These are phyloP conservation scores for Candida railenensis DNA, from an alignment of 805 yeast species.

Conservation along the genomic window DNA sequence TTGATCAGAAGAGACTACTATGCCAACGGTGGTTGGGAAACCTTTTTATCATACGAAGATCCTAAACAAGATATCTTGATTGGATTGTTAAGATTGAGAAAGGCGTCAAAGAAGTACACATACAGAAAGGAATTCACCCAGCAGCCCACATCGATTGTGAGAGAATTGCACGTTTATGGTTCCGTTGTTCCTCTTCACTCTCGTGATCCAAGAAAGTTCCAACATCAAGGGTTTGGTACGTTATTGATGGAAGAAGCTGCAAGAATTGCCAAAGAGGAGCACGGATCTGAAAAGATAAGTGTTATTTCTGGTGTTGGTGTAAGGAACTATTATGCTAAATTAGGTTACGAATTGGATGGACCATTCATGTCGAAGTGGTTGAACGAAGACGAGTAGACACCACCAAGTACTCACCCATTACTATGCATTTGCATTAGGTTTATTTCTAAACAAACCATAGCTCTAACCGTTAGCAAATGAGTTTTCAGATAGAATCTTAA, in stretches of 20 bases:
- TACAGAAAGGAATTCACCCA: constrained; percentile 82
- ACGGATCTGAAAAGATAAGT: constrained; percentile 85
- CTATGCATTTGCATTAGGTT: not conserved
- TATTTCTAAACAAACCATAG: too few species aligned
- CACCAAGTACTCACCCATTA: too few species aligned
- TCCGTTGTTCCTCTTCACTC: constrained; percentile 96
- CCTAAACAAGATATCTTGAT: constrained; percentile 94
- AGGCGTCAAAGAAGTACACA: constrained; percentile 85
- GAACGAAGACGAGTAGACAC: not conserved
- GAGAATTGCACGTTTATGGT: constrained; percentile 96
- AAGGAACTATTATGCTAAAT: constrained; percentile 87
- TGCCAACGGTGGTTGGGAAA: constrained; percentile 99
- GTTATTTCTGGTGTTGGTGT: constrained; percentile 98
- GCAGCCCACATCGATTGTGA: constrained; percentile 89
- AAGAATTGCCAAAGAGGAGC: constrained; percentile 91
- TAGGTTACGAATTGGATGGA: constrained; percentile 92
- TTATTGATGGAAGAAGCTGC: constrained; percentile 98
- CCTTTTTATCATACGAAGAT: constrained; percentile 93
- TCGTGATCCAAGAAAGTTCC: constrained; percentile 96
- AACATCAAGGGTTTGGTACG: constrained; percentile 98
- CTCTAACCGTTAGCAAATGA: too few species aligned
- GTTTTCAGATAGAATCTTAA: too few species aligned
- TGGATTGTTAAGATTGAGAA: constrained; percentile 84
- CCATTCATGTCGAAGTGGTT: constrained; percentile 86
- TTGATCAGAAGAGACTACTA: constrained; percentile 91